Conservation (phyloP, 129 eudicot species). For the Sambucus nigra region DNA sequence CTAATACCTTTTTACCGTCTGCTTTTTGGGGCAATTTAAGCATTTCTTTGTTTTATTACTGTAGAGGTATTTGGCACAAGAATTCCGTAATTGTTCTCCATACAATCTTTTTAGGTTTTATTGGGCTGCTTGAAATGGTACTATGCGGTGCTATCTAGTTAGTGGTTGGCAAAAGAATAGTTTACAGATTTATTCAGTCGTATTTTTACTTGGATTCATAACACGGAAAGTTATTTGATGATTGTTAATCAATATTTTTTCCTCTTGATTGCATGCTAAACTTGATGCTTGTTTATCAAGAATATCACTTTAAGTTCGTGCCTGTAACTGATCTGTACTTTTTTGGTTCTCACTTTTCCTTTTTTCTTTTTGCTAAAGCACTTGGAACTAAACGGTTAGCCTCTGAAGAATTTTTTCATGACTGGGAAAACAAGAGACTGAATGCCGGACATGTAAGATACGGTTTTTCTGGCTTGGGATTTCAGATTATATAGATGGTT, state of each 20-base stretch:
- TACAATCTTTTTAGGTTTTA: no score
- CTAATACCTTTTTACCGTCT: background rate
- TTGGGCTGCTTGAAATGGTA: no score
- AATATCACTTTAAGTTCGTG: no score
- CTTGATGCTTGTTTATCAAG: no score
- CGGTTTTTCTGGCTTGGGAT: background rate
- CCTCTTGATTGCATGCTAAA: no score
- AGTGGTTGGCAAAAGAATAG: no score
- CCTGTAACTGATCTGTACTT: slow-evolving; percentile 10
- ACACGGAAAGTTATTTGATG: no score
- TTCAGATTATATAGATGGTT: background rate
- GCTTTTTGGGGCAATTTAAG: background rate
- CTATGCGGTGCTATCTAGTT: no score
- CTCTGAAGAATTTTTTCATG: slow-evolving; percentile 62
- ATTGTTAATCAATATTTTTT: no score
- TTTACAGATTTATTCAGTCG: no score
- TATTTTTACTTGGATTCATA: no score
- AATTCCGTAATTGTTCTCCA: no score
- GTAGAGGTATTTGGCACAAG: background rate
- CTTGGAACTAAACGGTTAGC: slow-evolving; percentile 83
- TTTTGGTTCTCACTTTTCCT: background rate
- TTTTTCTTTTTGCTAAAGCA: slow-evolving; percentile 29
- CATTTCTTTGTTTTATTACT: background rate
- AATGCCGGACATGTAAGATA: slow-evolving; percentile 68
- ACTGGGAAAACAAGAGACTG: slow-evolving; percentile 68